phyloP scores from a whole-genome alignment of 345 rosid genomes.

The Psidium guajava region DNA sequence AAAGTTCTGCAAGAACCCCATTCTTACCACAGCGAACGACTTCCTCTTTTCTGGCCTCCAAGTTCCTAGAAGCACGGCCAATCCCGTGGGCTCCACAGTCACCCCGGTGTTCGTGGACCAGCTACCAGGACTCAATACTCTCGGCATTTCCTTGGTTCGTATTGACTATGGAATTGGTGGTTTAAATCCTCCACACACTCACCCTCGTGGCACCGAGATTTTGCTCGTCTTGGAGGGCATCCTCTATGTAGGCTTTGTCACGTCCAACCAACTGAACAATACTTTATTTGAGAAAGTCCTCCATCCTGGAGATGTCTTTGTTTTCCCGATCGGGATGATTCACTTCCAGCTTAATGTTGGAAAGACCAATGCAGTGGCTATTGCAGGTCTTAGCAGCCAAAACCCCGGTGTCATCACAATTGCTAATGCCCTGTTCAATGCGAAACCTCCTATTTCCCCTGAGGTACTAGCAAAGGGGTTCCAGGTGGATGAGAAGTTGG shows the following conservation, averaged over 20 bases:
- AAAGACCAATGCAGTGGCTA: slow-evolving; percentile 1
- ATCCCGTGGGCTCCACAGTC: slow-evolving; percentile 1
- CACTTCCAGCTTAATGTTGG: slow-evolving; percentile 30
- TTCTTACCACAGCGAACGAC: slow-evolving; percentile 1
- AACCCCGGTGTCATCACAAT: slow-evolving; percentile 7
- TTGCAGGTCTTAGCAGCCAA: slow-evolving; percentile 5
- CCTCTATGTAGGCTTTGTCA: slow-evolving; percentile 25
- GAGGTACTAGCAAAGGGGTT: slow-evolving; percentile 6
- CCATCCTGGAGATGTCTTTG: slow-evolving; percentile 14
- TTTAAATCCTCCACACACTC: slow-evolving; percentile 22
- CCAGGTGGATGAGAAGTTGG: background rate
- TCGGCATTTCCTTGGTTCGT: slow-evolving; percentile 12
- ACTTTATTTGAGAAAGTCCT: slow-evolving; percentile 13
- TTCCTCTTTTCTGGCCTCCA: slow-evolving; percentile 12
- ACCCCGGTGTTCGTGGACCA: background rate
- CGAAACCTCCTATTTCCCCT: background rate
- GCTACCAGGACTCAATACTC: slow-evolving; percentile 14
- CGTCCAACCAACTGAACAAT: slow-evolving; percentile 18
- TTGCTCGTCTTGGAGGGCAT: slow-evolving; percentile 20
- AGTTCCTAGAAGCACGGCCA: slow-evolving; percentile 4
- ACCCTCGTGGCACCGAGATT: slow-evolving; percentile 20
- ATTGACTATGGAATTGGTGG: slow-evolving; percentile 13
- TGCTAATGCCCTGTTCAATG: slow-evolving; percentile 1
- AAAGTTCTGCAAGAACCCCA: slow-evolving; percentile 14
- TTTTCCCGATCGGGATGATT: slow-evolving; percentile 7